phyloP scores from a whole-genome alignment of 495 filamentous ascomycete genomes.

The Penicillium goetzii region DNA sequence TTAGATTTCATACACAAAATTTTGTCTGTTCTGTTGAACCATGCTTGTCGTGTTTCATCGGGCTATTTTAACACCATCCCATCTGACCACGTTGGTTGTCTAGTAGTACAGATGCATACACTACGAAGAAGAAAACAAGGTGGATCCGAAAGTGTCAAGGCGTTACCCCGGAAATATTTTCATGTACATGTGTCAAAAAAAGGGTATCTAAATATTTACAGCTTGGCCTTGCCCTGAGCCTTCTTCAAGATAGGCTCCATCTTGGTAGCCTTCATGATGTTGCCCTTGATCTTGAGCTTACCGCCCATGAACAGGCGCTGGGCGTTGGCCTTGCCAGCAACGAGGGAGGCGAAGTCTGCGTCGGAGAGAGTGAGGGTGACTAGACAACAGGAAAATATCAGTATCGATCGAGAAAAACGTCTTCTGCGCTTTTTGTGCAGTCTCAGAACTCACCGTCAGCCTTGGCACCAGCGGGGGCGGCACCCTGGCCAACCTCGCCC shows the following conservation, averaged over 20 bases:
- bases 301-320: slow-evolving; percentile 96
- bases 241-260: slow-evolving; percentile 93
- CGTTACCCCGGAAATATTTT: slow-evolving; percentile 5
- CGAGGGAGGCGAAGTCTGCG: slow-evolving; percentile 79
- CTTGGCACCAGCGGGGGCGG: slow-evolving; percentile 68
- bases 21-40: background rate
- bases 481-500: slow-evolving; percentile 78
- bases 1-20: background rate
- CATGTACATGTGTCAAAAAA: slow-evolving; percentile 24
- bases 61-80: background rate
- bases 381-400: slow-evolving; percentile 33
- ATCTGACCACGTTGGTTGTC: background rate
- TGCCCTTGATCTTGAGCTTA: slow-evolving; percentile 96
- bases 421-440: background rate
- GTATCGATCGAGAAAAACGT: background rate
- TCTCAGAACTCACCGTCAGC: slow-evolving; percentile 68
- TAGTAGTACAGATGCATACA: background rate
- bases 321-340: slow-evolving; percentile 87
- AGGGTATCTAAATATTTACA: slow-evolving; percentile 60
- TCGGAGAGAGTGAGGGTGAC: slow-evolving; percentile 87
- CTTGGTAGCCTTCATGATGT: slow-evolving; percentile 99
- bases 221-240: slow-evolving; percentile 82
- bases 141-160: background rate
- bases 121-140: background rate
- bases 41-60: background rate